Conservation (phyloP, 164 flowering plant genomes). For the Berberis vulgaris region DNA sequence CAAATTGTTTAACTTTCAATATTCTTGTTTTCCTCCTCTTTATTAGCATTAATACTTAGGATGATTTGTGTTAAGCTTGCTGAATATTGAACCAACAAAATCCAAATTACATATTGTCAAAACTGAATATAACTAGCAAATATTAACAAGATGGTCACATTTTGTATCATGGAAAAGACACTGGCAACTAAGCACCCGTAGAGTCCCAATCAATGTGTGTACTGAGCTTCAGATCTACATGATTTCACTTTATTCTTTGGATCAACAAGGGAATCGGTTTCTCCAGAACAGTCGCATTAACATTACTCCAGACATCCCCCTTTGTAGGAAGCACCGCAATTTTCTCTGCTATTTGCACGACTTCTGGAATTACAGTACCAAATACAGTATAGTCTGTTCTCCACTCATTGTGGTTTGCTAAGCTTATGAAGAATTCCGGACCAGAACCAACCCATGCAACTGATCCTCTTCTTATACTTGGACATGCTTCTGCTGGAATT, state of each 20-base stretch:
- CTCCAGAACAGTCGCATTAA: conserved; percentile 62
- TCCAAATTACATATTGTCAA: no score
- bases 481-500: conserved; percentile 64
- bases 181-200: not conserved
- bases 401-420: conserved; percentile 87
- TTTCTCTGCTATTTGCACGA: conserved; percentile 72
- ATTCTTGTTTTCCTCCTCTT: no score
- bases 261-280: conserved; percentile 47
- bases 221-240: conserved; percentile 5
- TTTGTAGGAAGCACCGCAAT: conserved; percentile 58
- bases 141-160: no score
- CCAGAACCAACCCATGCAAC: conserved; percentile 94
- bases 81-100: no score
- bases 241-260: conserved; percentile 29
- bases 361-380: conserved; percentile 77
- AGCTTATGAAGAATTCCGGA: conserved; percentile 92
- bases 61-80: no score
- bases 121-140: no score
- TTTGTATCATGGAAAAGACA: no score
- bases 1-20: no score
- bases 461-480: conserved; percentile 63
- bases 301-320: conserved; percentile 57
- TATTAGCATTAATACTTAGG: no score
- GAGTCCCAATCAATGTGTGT: not conserved
- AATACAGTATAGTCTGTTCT: conserved; percentile 64